Conservation (phyloP, 2,329 filamentous ascomycete genomes). For the Aspergillus amoenus region DNA sequence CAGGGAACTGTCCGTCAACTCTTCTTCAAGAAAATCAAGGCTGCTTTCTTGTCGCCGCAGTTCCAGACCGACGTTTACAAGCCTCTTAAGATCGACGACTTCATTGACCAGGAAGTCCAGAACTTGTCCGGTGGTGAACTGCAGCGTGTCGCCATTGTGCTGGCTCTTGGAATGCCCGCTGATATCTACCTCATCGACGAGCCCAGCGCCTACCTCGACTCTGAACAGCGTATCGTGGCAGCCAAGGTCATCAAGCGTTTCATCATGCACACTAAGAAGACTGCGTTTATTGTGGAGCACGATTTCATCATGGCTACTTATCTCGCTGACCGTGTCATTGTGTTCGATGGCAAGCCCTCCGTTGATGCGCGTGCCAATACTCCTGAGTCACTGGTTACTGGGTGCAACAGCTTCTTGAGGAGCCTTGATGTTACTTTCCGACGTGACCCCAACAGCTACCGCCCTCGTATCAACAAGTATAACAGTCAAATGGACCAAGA, state of each 20-base stretch:
- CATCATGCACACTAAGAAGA: conserved; percentile 99
- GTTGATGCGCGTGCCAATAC: conserved; percentile 82
- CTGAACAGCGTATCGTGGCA: conserved; percentile 97
- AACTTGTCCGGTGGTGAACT: conserved; percentile 98
- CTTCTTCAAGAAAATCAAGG: conserved; percentile 99
- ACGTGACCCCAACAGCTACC: conserved; percentile 92
- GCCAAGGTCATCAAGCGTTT: conserved; percentile 98
- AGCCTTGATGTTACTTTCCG: conserved; percentile 98
- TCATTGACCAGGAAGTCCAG: conserved; percentile 99
- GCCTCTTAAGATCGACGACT: conserved; percentile 97
- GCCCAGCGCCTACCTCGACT: conserved; percentile 95
- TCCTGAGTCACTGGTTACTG: conserved; percentile 88
- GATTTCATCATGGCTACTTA: conserved; percentile 97
- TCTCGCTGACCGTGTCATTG: conserved; percentile 90
- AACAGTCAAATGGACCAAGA: conserved; percentile 96
- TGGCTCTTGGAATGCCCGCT: conserved; percentile 91
- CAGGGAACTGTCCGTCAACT: conserved; percentile 94
- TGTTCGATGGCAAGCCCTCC: conserved; percentile 93
- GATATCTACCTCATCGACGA: conserved; percentile 99
- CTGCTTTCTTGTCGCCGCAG: conserved; percentile 91
- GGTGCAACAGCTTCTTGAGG: conserved; percentile 95
- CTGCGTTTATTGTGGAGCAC: conserved; percentile 98
- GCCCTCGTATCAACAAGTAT: conserved; percentile 97
- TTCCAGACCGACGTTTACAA: conserved; percentile 99
- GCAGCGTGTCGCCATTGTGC: conserved; percentile 96